Percentiles rank a stretch among this genome's conserved stretches.
phyloP scores from a whole-genome alignment of 1,284 basidiomycete genomes.

The Leccinum solheimii region DNA sequence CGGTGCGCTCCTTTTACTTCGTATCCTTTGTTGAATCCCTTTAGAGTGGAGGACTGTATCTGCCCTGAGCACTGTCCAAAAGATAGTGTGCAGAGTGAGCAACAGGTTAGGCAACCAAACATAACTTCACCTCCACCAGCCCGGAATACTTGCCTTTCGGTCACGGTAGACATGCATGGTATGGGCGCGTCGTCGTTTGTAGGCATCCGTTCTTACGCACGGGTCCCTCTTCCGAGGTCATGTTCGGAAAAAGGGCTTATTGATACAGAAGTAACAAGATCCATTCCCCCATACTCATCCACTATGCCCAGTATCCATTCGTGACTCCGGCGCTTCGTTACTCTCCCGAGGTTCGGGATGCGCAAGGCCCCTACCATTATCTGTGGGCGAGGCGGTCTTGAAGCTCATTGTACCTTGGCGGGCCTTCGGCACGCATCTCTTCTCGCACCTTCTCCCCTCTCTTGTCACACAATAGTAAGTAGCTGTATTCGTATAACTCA shows the following conservation, averaged over 20 bases:
- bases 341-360: neutral
- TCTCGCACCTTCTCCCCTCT: too few relatives aligned
- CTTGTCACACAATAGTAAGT: too few relatives aligned
- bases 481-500: too few relatives aligned
- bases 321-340: neutral
- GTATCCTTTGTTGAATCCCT: neutral
- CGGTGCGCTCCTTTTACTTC: neutral
- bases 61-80: neutral
- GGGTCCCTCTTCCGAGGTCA: conserved; percentile 1
- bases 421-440: too few relatives aligned
- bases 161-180: conserved; percentile 9
- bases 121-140: conserved; percentile 10
- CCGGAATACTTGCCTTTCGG: conserved; percentile 4
- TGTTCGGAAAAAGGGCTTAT: conserved; percentile 12
- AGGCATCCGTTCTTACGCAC: neutral
- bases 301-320: too few relatives aligned
- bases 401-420: too few relatives aligned
- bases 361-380: neutral
- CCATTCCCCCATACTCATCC: neutral
- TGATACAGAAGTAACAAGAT: neutral
- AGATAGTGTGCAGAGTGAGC: neutral
- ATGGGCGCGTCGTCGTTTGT: neutral
- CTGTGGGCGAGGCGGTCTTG: too few relatives aligned
- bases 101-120: neutral
- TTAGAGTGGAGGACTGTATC: neutral